Conservation (phyloP, 768 basidiomycete genomes). For the Hypsizygus marmoreus region DNA sequence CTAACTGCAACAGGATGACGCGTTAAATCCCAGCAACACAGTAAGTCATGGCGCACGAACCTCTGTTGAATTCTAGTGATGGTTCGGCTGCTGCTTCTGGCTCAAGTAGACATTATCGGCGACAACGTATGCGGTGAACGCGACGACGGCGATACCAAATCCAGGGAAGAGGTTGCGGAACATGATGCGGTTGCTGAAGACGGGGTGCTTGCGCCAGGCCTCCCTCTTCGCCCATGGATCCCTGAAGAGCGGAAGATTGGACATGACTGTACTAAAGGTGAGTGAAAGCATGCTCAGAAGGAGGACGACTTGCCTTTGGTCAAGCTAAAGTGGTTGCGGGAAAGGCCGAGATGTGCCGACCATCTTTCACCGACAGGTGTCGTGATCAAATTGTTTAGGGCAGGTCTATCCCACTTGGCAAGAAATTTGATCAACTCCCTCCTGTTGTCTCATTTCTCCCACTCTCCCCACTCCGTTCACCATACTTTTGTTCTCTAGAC, state of each 20-base stretch:
- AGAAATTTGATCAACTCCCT: conserved; percentile 39
- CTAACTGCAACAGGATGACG: too few species aligned
- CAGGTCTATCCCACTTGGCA: conserved; percentile 47
- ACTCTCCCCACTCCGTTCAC: conserved; percentile 15
- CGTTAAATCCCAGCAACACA: too few species aligned
- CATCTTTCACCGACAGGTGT: conserved; percentile 13
- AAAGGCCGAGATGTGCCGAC: conserved; percentile 2
- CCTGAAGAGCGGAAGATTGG: conserved; percentile 73
- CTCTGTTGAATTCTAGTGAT: conserved; percentile 24
- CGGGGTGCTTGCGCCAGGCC: conserved; percentile 89
- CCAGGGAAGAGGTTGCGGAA: conserved; percentile 92
- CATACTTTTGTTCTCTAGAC: conserved; percentile 19
- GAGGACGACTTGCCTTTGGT: conserved; percentile 12
- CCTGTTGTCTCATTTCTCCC: conserved; percentile 31
- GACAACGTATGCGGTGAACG: conserved; percentile 89
- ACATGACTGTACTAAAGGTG: conserved; percentile 40
- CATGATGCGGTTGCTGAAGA: conserved; percentile 86
- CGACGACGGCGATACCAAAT: conserved; percentile 89
- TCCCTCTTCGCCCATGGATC: conserved; percentile 95
- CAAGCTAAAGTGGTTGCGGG: conserved; percentile 5
- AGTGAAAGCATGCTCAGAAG: conserved; percentile 13
- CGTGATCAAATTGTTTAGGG: conserved; percentile 56
- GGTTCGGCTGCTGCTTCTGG: conserved; percentile 26
- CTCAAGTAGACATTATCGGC: conserved; percentile 72
- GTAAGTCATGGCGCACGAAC: conserved; percentile 11